Conservation (phyloP, 345 rosid genomes). For the Kandelia obovata region DNA sequence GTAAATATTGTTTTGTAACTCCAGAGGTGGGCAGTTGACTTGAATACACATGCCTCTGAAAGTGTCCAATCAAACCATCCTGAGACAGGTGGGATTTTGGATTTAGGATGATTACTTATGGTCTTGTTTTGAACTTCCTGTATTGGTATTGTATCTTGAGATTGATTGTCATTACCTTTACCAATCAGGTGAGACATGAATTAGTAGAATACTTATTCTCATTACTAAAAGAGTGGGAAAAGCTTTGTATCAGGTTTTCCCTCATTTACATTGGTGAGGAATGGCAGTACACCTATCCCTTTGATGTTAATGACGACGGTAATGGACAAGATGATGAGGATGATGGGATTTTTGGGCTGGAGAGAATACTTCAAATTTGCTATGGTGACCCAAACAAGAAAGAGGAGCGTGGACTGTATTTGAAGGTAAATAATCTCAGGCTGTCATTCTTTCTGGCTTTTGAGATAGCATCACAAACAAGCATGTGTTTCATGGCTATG, state of each 20-base stretch:
- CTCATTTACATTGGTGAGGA: conserved; percentile 26
- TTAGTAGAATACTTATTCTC: conserved; percentile 52
- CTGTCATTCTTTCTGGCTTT: not conserved
- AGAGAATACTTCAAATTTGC: conserved; percentile 38
- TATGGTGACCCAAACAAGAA: conserved; percentile 49
- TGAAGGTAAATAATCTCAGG: conserved; percentile 41
- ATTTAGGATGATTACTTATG: not conserved
- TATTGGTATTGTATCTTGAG: no score
- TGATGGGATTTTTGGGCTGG: conserved; percentile 51
- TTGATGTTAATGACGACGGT: conserved; percentile 19
- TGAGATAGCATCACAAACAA: no score
- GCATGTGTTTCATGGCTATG: no score
- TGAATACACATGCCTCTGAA: conserved; percentile 48
- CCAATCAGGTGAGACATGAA: conserved; percentile 63
- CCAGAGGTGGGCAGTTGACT: conserved; percentile 79
- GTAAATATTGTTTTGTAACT: not conserved
- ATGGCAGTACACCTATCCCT: conserved; percentile 18
- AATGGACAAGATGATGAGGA: conserved; percentile 15
- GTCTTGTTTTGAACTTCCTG: no score
- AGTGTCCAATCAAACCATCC: conserved; percentile 59
- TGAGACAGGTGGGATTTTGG: conserved; percentile 43
- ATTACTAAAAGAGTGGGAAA: conserved; percentile 61
- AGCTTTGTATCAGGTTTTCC: conserved; percentile 43
- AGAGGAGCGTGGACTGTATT: conserved; percentile 32
- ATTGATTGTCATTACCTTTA: not conserved